Evolutionary conservation across 2,329 filamentous ascomycete genomes (phyloP), one percentile per base, ranked within the genome.

Genomic region (Cladophialophora yegresii): DNA sequence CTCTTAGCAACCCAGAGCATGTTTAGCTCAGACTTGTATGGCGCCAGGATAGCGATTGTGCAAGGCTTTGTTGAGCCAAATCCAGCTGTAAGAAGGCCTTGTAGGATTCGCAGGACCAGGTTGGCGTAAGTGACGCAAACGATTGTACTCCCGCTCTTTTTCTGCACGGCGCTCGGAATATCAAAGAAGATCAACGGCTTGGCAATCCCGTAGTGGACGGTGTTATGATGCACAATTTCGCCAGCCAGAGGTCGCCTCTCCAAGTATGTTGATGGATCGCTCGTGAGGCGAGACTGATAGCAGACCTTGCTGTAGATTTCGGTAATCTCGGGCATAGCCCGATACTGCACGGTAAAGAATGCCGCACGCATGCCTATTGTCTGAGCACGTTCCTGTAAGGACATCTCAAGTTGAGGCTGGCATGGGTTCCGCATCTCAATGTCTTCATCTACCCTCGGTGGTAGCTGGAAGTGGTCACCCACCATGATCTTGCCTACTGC

Each of bases 341-440:
- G 62, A 43, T 64, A 61, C 45, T 61, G 62, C 22, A 32, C 32
- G n/a, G 43, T 58, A 49, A 64, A 64, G 30, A 64, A 64, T 22
- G 53, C 57, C 1, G 57, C 54, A 23, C 5, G 20, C 47, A 26
- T n/a, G 4, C 36, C 36, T 16, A 43, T 43, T 7, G 13, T 43
- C 16, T 43, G 36, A 43, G 36, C 36, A 43, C 36, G 36, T 20
- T 43, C 36, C 36, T 43, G 36, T 43, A 43, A n/a, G 36, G 36
- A 43, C 36, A 43, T 43, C 36, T 43, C 36, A 16, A 43, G 36
- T 7, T 43, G 36, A 50, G 47, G 2, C 20, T 28, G 47, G 9
- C 20, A 50, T 28, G 23, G 47, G 47, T 50, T 50, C 26, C 13
- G 13, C 47, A 26, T 10, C 47, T 26, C 47, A 20, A 50, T 12